Percentiles rank a stretch among this genome's conserved stretches.
Evolutionary conservation across 768 basidiomycete genomes (phyloP).

Genomic region (Mycena latifolia): DNA sequence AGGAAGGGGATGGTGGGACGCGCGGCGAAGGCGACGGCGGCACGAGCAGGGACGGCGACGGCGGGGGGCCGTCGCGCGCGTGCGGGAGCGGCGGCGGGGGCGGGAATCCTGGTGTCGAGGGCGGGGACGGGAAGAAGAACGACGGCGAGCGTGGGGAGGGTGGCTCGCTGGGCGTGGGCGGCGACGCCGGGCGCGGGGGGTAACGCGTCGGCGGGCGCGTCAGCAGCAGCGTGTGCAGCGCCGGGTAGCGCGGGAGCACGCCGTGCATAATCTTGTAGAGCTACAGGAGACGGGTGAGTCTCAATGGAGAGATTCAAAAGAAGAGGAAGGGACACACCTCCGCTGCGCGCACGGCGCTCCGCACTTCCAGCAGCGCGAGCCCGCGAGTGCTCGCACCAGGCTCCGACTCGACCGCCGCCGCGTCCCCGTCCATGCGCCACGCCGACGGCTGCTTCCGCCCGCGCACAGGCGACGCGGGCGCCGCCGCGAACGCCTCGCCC

Average conservation of each 20-base stretch:
- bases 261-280: constrained; percentile 28
- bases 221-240: constrained; percentile 30
- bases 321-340: constrained; percentile 23
- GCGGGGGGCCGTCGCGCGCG: constrained; percentile 2
- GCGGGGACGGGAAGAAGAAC: constrained; percentile 21
- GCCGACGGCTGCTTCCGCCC: no score
- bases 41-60: neutral
- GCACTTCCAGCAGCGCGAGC: constrained; percentile 32
- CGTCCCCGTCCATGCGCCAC: no score
- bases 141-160: constrained; percentile 24
- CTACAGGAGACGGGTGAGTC: neutral
- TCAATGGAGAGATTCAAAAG: neutral
- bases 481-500: constrained; percentile 8
- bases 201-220: constrained; percentile 15
- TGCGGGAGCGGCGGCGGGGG: neutral
- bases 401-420: no score
- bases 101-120: constrained; percentile 13
- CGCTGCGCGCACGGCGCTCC: constrained; percentile 25
- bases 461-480: no score
- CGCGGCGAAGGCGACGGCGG: constrained; percentile 1
- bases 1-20: neutral
- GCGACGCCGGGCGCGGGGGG: neutral
- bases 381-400: neutral
- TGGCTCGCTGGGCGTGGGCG: neutral
- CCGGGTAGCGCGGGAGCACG: constrained; percentile 32